Evolutionary conservation across 495 filamentous ascomycete genomes (phyloP).

Genomic region (Polyplosphaeria fusca): DNA sequence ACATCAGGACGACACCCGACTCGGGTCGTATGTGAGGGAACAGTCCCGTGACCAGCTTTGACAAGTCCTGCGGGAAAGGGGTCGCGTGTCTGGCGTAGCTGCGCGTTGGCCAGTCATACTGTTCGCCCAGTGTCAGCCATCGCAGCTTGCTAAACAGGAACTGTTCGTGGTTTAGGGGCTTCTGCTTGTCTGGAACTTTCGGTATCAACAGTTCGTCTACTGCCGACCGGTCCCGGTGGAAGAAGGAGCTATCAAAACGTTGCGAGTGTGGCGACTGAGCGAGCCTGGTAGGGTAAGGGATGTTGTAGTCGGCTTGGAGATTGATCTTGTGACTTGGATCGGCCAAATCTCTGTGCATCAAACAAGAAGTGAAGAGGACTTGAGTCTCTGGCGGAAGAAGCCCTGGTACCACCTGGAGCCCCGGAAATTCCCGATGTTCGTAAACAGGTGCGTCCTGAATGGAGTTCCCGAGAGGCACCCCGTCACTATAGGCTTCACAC

Average conservation of each 20-base stretch:
- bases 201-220: constrained; percentile 15
- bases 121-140: constrained; percentile 32
- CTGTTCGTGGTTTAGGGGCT: constrained; percentile 27
- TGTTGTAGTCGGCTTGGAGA: constrained; percentile 27
- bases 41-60: constrained; percentile 21
- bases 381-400: constrained; percentile 29
- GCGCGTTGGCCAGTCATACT: constrained; percentile 32
- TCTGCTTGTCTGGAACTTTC: constrained; percentile 15
- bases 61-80: constrained; percentile 22
- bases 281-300: constrained; percentile 20
- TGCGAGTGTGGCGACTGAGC: neutral
- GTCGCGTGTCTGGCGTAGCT: constrained; percentile 27
- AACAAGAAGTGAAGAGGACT: constrained; percentile 20
- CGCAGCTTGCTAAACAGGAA: constrained; percentile 31
- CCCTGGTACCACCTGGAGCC: constrained; percentile 24
- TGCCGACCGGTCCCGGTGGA: constrained; percentile 13
- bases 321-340: constrained; percentile 29
- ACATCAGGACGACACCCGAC: constrained; percentile 29
- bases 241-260: constrained; percentile 20
- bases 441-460: constrained; percentile 1
- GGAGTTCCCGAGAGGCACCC: neutral
- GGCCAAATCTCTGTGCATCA: constrained; percentile 28
- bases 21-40: constrained; percentile 30
- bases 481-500: constrained; percentile 7
- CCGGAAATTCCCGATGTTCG: constrained; percentile 21